Evolutionary conservation across 2,329 filamentous ascomycete genomes (phyloP), one percentile per base, ranked within the genome.

Genomic region (Magnaporthiopsis rhizophila): DNA sequence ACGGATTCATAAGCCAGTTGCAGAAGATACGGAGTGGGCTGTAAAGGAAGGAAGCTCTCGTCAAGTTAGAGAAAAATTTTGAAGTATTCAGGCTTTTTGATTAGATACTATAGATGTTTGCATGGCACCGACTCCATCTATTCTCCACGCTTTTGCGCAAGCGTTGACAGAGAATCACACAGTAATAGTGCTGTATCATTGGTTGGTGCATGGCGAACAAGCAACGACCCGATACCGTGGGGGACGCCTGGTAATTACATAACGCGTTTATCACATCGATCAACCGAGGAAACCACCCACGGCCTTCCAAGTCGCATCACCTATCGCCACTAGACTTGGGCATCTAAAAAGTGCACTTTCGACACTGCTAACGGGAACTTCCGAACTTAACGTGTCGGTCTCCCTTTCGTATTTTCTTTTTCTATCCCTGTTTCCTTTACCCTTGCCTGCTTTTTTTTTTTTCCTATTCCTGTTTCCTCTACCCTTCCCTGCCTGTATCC

Each of bases 1-100:
- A 86, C 71, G 83, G 84, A 6, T 75, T 88, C 63, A 86, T 88
- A 68, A 87, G 81, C 73, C 85, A 87, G 72, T 73, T 87, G 65
- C 84, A 87, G 73, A 85, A 85, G 73, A 77, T 87, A 65, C 79
- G 85, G 62, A 80, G 78, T 57, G 84, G 83, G 1, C 69, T 85
- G 64, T 83, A 71, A 75, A 45, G 9, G 30, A 26, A 26, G n/a
- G 45, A 11, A 24, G 45, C 45, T 11, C 18, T 24, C 21, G 7
- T 21, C 45, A 7, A 24, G 6, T 53, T 50, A 21, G 15, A 11
- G 7, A 11, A 53, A 24, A 26, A 26, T 26, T n/a, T 53, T n/a
- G 1, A 30, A 24, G 2, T 24, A 24, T 53, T 53, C n/a, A 21
- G 9, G 1, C 3, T 53, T 24, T 21, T 53, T 53, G 21, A 24